phyloP scores from a whole-genome alignment of 2,329 filamentous ascomycete species.

The Botrytis tulipae region DNA sequence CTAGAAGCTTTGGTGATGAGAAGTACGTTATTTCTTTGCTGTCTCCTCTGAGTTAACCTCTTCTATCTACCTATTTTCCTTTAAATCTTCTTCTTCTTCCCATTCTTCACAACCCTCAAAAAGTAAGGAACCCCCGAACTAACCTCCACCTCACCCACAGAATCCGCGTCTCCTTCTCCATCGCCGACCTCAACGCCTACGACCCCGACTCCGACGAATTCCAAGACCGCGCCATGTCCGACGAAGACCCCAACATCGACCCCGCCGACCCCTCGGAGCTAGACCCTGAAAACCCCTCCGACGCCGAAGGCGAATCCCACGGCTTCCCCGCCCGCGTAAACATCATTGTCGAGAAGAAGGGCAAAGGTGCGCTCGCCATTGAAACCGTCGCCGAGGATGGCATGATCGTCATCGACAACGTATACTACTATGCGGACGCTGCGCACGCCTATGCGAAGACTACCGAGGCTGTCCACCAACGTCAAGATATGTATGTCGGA shows the following conservation, averaged over 20 bases:
- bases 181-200: slow-evolving; percentile 73
- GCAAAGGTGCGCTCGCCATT: slow-evolving; percentile 80
- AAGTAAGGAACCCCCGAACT: background rate
- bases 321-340: slow-evolving; percentile 79
- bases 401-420: slow-evolving; percentile 81
- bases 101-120: slow-evolving; percentile 37
- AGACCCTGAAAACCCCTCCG: slow-evolving; percentile 54
- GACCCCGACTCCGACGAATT: slow-evolving; percentile 55
- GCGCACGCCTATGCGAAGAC: slow-evolving; percentile 73
- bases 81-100: slow-evolving; percentile 22
- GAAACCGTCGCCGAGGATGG: slow-evolving; percentile 86
- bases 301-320: slow-evolving; percentile 49
- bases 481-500: slow-evolving; percentile 80
- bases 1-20: slow-evolving; percentile 81
- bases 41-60: background rate
- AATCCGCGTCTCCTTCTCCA: slow-evolving; percentile 80
- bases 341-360: slow-evolving; percentile 84
- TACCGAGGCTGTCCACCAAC: slow-evolving; percentile 73
- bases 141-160: slow-evolving; percentile 41
- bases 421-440: slow-evolving; percentile 80
- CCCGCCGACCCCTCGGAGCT: slow-evolving; percentile 52
- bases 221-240: slow-evolving; percentile 54
- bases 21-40: slow-evolving; percentile 56
- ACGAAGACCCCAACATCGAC: slow-evolving; percentile 46
- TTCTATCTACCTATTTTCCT: background rate